A percentile compares a stretch with the other conserved stretches of the same genome.
These are phyloP conservation scores for Nakazawaea siamensis DNA, from an alignment of 805 yeast species.

Conservation along the genomic window DNA sequence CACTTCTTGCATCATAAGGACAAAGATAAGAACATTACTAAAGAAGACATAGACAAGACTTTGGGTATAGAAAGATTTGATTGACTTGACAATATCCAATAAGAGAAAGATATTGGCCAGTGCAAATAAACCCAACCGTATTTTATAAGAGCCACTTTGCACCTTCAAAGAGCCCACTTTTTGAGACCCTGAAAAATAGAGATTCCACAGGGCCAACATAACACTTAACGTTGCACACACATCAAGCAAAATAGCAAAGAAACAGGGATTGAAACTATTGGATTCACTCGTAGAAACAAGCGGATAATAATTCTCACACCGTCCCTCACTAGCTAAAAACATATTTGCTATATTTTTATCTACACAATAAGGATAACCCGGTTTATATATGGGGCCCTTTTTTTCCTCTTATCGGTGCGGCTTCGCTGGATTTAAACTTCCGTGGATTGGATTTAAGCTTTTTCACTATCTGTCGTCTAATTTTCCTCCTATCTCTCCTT, in stretches of 20 bases:
- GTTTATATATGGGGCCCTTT: too few relatives aligned
- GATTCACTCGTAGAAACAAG: slow-evolving; percentile 1
- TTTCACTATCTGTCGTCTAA: too few relatives aligned
- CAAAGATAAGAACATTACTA: neutral
- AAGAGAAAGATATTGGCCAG: neutral
- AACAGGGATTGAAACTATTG: slow-evolving; percentile 1
- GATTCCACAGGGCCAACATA: neutral
- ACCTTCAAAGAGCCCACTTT: too few relatives aligned
- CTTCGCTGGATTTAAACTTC: too few relatives aligned
- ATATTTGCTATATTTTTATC: too few relatives aligned
- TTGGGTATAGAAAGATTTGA: neutral
- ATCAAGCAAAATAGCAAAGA: neutral
- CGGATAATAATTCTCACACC: slow-evolving; percentile 4
- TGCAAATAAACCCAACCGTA: neutral
- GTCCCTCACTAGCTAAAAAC: too few relatives aligned
- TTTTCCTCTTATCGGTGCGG: too few relatives aligned
- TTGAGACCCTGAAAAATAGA: too few relatives aligned
- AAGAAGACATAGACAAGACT: neutral
- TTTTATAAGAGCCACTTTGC: too few relatives aligned
- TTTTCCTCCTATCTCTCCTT: too few relatives aligned
- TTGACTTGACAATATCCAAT: neutral
- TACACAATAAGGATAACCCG: too few relatives aligned
- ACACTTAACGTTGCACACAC: neutral
- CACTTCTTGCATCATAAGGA: neutral
- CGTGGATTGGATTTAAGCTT: too few relatives aligned